phyloP scores from a whole-genome alignment of 106 monocot species.

The Xerophyta viscosa region DNA sequence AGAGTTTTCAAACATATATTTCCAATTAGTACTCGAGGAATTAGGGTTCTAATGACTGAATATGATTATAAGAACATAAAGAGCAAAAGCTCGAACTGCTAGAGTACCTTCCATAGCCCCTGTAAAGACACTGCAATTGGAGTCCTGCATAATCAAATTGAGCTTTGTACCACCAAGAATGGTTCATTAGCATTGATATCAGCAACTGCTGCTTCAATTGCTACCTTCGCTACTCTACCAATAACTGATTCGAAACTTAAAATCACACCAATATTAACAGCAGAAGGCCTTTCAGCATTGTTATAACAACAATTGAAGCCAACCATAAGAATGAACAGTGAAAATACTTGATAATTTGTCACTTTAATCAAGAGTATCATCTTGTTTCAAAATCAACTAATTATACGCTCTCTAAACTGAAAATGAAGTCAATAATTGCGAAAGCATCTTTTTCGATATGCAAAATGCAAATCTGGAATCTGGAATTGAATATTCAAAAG shows the following conservation, averaged over 20 bases:
- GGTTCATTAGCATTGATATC: slow-evolving; percentile 56
- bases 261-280: slow-evolving; percentile 66
- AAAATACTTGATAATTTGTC: background rate
- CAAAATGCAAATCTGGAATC: too few species aligned
- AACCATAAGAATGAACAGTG: slow-evolving; percentile 2
- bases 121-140: slow-evolving; percentile 55
- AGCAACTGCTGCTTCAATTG: slow-evolving; percentile 65
- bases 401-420: too few species aligned
- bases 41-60: too few species aligned
- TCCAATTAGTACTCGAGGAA: too few species aligned
- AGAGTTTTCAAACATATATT: background rate
- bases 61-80: background rate
- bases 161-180: slow-evolving; percentile 53
- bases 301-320: slow-evolving; percentile 3
- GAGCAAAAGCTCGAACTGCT: background rate
- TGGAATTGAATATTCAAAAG: too few species aligned
- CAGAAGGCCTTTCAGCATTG: slow-evolving; percentile 25
- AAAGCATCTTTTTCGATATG: too few species aligned
- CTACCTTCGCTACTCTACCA: slow-evolving; percentile 55
- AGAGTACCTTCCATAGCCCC: slow-evolving; percentile 55
- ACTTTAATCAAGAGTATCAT: too few species aligned
- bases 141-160: slow-evolving; percentile 39
- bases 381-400: too few species aligned
- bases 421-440: too few species aligned
- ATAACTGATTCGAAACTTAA: slow-evolving; percentile 59